These are phyloP conservation scores for Ammopiptanthus mongolicus DNA, from an alignment of 306 rosid genomes.

Conservation along the genomic window DNA sequence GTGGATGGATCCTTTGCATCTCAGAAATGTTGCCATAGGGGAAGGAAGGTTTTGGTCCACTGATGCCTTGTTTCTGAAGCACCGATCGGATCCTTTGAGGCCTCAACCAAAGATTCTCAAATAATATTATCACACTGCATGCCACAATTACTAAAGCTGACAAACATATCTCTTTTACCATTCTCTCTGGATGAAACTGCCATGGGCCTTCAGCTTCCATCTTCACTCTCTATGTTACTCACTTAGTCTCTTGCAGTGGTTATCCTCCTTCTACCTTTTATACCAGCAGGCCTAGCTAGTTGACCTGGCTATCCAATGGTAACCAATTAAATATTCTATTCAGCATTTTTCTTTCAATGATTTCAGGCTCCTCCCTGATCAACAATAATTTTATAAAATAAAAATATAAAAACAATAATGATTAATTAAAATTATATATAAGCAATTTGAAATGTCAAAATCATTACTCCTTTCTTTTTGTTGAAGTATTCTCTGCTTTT, in stretches of 20 bases:
- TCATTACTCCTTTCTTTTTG: no score
- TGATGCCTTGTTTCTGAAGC: conserved; percentile 27
- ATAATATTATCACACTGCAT: neutral
- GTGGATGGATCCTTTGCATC: neutral
- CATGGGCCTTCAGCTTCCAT: neutral
- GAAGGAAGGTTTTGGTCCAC: conserved; percentile 30
- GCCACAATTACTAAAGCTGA: neutral
- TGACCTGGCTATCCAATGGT: neutral
- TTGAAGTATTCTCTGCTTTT: neutral
- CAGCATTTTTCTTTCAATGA: no score
- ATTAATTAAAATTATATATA: no score
- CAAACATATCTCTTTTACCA: neutral
- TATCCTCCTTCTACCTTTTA: neutral
- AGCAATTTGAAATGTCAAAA: no score
- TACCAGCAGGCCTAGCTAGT: neutral
- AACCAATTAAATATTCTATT: no score
- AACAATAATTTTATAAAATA: no score
- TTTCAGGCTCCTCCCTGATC: no score
- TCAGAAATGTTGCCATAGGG: conserved; percentile 22
- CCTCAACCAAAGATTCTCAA: neutral
- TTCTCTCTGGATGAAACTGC: neutral
- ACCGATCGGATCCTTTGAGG: conserved; percentile 18
- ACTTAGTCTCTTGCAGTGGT: neutral
- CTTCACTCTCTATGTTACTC: neutral
- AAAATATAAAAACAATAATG: no score